Percentiles rank a stretch among this genome's conserved stretches.
Evolutionary conservation across 768 basidiomycete species (phyloP).

Genomic region (Cyclocybe cylindracea): DNA sequence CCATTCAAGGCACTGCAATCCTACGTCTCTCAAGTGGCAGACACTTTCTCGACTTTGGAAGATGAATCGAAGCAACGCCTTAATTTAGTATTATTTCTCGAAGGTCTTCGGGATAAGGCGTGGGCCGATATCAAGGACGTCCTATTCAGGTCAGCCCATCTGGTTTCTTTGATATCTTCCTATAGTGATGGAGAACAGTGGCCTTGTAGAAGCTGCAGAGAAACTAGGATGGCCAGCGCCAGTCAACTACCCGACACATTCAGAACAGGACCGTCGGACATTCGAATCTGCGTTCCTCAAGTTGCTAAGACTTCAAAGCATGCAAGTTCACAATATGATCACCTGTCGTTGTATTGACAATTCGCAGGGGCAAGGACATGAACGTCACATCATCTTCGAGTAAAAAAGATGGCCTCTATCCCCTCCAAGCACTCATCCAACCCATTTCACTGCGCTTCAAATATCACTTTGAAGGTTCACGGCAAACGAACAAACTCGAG

Average conservation of each 20-base stretch:
- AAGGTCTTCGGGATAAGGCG: constrained; percentile 63
- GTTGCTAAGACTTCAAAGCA: constrained; percentile 71
- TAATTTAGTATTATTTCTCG: constrained; percentile 62
- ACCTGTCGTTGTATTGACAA: constrained; percentile 2
- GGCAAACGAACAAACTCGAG: constrained; percentile 89
- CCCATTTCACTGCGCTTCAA: constrained; percentile 88
- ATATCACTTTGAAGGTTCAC: constrained; percentile 88
- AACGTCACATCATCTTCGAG: constrained; percentile 16
- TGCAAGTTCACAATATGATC: constrained; percentile 50
- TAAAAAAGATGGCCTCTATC: constrained; percentile 69
- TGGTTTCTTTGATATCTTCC: background rate
- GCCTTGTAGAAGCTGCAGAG: constrained; percentile 66
- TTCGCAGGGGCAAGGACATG: constrained; percentile 53
- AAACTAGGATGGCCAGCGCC: constrained; percentile 83
- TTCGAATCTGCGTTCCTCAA: constrained; percentile 84
- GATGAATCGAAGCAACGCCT: constrained; percentile 51
- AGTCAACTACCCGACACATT: constrained; percentile 60
- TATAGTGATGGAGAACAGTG: constrained; percentile 38
- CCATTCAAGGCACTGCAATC: constrained; percentile 62
- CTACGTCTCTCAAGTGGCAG: constrained; percentile 54
- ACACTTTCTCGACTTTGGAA: constrained; percentile 46
- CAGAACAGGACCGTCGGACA: constrained; percentile 49
- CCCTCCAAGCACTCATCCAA: constrained; percentile 81
- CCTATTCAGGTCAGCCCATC: constrained; percentile 57
- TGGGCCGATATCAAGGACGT: constrained; percentile 75